These are phyloP conservation scores for Phragmites australis DNA, from an alignment of 176 grass and related monocot genomes.

Conservation along the genomic window DNA sequence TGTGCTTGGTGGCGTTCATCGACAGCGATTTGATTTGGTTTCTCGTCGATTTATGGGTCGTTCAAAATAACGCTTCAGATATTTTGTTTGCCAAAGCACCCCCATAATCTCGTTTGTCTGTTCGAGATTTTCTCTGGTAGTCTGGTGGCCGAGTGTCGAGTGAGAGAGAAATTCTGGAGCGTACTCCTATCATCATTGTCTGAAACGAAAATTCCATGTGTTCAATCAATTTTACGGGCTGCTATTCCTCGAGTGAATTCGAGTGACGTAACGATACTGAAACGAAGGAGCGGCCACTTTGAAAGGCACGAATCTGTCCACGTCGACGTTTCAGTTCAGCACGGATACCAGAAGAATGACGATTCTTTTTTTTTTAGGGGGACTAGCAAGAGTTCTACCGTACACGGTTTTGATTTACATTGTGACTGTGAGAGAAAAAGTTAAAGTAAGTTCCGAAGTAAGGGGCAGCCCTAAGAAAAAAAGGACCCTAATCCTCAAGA, in stretches of 20 bases:
- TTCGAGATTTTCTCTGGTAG: neutral
- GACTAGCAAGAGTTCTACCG: no score
- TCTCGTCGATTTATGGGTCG: neutral
- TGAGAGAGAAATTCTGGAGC: neutral
- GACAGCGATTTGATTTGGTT: neutral
- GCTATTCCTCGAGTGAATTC: neutral
- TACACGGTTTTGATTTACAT: no score
- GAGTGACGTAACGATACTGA: neutral
- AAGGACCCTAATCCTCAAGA: no score
- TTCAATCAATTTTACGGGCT: neutral
- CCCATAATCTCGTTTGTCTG: neutral
- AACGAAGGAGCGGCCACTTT: neutral
- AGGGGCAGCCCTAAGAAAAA: no score
- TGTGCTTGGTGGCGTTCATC: neutral
- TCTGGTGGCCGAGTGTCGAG: no score
- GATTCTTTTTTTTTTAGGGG: no score
- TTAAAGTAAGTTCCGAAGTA: no score
- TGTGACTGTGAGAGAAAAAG: no score
- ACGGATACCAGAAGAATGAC: neutral
- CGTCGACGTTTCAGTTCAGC: neutral
- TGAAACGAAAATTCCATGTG: neutral
- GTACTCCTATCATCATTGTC: neutral
- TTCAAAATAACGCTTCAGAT: neutral
- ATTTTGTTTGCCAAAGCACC: neutral
- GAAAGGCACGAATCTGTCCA: constrained; percentile 8